Conservation (phyloP, 176 grass and related monocot genomes). For the Pontederia crassipes region DNA sequence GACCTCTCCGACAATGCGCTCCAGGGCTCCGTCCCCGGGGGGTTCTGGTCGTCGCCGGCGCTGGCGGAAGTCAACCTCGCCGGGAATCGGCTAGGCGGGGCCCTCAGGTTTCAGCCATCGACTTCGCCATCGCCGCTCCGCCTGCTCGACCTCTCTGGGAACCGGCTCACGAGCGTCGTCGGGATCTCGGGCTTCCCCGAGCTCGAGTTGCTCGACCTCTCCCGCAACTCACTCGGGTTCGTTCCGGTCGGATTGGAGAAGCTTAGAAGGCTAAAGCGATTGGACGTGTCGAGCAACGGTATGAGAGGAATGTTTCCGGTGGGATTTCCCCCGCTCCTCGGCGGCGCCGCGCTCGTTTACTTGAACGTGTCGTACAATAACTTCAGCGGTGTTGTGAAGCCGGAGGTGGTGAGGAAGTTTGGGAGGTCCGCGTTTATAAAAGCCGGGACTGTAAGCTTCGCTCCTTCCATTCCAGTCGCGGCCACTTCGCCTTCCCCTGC, state of each 20-base stretch:
- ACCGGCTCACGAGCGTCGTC: constrained; percentile 34
- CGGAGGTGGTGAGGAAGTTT: constrained; percentile 28
- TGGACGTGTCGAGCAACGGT: constrained; percentile 45
- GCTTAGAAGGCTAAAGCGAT: constrained; percentile 12
- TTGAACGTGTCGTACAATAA: constrained; percentile 72
- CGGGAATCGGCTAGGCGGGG: constrained; percentile 32
- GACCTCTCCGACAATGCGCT: constrained; percentile 67
- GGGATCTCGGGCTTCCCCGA: constrained; percentile 18
- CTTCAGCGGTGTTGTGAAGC: constrained; percentile 41
- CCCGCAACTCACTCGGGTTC: constrained; percentile 23
- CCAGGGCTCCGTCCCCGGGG: constrained; percentile 21
- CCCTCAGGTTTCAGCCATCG: constrained; percentile 24
- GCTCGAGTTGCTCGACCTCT: constrained; percentile 39
- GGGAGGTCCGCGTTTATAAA: constrained; percentile 41
- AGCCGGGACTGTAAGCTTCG: constrained; percentile 31
- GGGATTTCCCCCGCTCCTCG: constrained; percentile 34
- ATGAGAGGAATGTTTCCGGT: constrained; percentile 43
- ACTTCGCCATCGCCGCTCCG: not conserved
- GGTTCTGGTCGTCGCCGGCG: constrained; percentile 42
- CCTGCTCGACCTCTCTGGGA: constrained; percentile 38
- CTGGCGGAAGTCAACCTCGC: constrained; percentile 48
- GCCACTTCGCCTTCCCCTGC: constrained; percentile 3
- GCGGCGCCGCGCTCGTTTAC: constrained; percentile 11
- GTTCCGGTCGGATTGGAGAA: constrained; percentile 26
- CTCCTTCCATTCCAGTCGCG: not conserved